A percentile compares a stretch with the other conserved stretches of the same genome.
phyloP scores from a whole-genome alignment of 2,329 filamentous ascomycete species.

The Basipetospora chlamydospora region DNA sequence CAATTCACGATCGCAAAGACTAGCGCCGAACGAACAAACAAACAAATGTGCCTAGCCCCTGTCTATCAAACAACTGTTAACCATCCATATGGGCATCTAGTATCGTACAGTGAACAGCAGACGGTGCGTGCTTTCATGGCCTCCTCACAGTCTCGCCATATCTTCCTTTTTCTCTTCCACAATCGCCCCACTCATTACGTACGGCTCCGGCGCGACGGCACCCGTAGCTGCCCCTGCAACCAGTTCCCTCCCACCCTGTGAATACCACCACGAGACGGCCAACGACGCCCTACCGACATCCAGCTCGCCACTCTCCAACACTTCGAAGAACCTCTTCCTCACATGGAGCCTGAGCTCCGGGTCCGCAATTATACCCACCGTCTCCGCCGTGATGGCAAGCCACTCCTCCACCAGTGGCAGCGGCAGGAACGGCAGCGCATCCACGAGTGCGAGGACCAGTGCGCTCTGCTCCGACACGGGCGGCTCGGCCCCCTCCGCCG shows the following conservation, averaged over 20 bases:
- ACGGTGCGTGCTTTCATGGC: neutral
- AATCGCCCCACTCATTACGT: conserved; percentile 4
- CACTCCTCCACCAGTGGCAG: conserved; percentile 62
- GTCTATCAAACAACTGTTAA: neutral
- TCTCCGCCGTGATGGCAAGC: conserved; percentile 56
- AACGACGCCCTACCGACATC: conserved; percentile 70
- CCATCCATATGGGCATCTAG: neutral
- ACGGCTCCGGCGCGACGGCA: conserved; percentile 6
- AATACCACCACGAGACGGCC: conserved; percentile 78
- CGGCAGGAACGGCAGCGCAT: conserved; percentile 61
- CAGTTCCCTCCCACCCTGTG: conserved; percentile 36
- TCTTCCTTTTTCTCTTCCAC: conserved; percentile 2
- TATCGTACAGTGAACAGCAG: neutral
- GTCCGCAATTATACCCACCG: conserved; percentile 51
- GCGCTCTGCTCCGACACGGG: conserved; percentile 59
- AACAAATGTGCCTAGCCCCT: no score
- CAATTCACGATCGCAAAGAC: no score
- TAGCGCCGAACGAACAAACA: no score
- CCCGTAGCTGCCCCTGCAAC: conserved; percentile 22
- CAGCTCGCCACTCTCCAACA: conserved; percentile 70
- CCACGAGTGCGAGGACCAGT: conserved; percentile 61
- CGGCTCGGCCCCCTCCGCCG: conserved; percentile 13
- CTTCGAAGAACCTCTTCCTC: conserved; percentile 62
- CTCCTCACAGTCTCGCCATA: conserved; percentile 1
- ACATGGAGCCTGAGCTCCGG: conserved; percentile 46